Evolutionary conservation across 371 early-diverging fungal genomes (phyloP), one percentile per base, ranked within the genome.

Genomic region (Rhizopus stolonifer): DNA sequence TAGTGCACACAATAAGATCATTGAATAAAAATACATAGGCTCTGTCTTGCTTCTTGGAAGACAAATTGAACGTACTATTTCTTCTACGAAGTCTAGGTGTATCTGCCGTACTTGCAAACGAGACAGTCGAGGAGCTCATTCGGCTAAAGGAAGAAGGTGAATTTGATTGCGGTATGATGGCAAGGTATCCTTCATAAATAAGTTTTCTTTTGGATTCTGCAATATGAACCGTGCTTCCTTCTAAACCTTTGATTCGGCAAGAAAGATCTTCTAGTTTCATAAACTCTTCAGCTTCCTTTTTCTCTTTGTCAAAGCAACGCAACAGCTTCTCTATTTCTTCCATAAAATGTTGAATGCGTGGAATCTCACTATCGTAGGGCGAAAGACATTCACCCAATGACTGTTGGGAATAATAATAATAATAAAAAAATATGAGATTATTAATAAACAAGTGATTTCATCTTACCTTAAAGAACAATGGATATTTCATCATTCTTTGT

Each of bases 401-500:
- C 44, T 34, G n/a, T n/a, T n/a, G n/a, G n/a, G n/a, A n/a, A n/a
- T n/a, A n/a, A n/a, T n/a, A n/a, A n/a, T n/a, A n/a, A 9, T 31
- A 24, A 9, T 31, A 29, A n/a, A n/a, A 7, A 13, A n/a, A 13
- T 11, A 45, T 45, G 11, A 45, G n/a, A 6, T 4, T 45, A 11
- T 9, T 10, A 25, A 25, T 25, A 13, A n/a, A 45, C 15, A 25
- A 3, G 3, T 2, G 4, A 26, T 26, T 25, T 19, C 10, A 45
- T 15, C 14, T 19, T 60, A 70, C 70, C 56, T 60, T 68, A 44
- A 74, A 74, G 26, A 74, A 70, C 6, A 74, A 45, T 3, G 75
- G 75, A 33, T 74, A 74, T 46, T 74, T 74, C 61, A 70, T 69
- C 0, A 74, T 52, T 19, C 75, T 49, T 47, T 74, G 75, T 2